Base-by-base conservation (phyloP, 345 rosid species). In the Psidium friedrichsthalianum region DNA sequence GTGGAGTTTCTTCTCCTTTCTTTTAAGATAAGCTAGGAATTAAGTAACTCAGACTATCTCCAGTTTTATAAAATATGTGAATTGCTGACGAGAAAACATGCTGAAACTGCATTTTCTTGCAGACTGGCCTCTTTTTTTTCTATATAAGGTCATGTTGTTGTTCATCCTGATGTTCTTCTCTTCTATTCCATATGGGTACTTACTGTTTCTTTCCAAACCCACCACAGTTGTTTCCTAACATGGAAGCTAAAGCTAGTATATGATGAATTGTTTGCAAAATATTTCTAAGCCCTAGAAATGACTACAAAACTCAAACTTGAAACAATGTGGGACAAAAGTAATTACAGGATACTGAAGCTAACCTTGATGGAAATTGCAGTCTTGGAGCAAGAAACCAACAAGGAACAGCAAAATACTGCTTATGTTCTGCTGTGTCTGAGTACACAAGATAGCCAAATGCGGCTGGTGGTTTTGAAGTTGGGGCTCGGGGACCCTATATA, bases 401-500 rank as follows among this genome's bases (percentile, higher is more conserved):
- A 8, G 13, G n/a, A 11, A 57, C 13, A 82, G 74, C 49, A 56
- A 27, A 85, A 74, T 14, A 5, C 24, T 6, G 24, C 57, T 64
- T 51, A 51, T 14, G 21, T 24, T 29, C 21, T 56, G 56, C 16
- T 81, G 56, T 81, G 56, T 85, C 51, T 10, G 56, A 8, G 44
- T 44, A 54, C 9, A 47, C 55, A 74, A 27, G 58, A 80, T n/a
- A 40, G 56, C 32, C 61, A 57, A 85, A 80, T 88, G 84, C 54
- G 49, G 80, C 36, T 82, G 91, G 88, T 88, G 91, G 88, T 83
- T 84, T 87, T 83, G 84, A 82, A 59, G 87, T 44, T 86, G 82
- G 90, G 84, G 86, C 42, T 59, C 47, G 88, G 58, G 74, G 89
- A 84, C 84, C 86, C 87, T 90, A 89, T 91, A 91, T 91, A 93